Percentiles rank a stretch among this genome's conserved stretches.
phyloP scores from a whole-genome alignment of 2,329 filamentous ascomycete species.

The Daldinia sp. region DNA sequence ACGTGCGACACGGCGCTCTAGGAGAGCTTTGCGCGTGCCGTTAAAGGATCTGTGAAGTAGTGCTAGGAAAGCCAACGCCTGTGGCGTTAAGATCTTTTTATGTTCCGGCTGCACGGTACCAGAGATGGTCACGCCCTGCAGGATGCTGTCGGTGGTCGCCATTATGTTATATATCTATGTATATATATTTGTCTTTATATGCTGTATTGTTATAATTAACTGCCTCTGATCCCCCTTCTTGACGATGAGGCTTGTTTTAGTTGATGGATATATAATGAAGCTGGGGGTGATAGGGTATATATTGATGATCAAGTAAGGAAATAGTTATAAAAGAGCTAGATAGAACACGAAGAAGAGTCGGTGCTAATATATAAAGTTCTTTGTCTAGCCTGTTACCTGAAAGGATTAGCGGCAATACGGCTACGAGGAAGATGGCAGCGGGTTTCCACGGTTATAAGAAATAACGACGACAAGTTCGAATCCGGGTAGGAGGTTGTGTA shows the following conservation, averaged over 20 bases:
- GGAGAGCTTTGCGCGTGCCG: slow-evolving; percentile 83
- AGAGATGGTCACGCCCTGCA: slow-evolving; percentile 89
- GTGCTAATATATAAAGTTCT: slow-evolving; percentile 35
- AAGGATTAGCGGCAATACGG: slow-evolving; percentile 24
- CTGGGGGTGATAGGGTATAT: slow-evolving; percentile 32
- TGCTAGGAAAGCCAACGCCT: slow-evolving; percentile 91
- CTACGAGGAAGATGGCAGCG: slow-evolving; percentile 22
- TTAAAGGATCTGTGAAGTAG: slow-evolving; percentile 97
- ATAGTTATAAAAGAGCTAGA: slow-evolving; percentile 10
- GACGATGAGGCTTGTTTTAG: not conserved
- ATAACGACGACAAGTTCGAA: slow-evolving; percentile 29
- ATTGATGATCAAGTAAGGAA: slow-evolving; percentile 17
- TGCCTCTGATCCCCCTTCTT: not conserved
- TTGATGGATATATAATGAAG: slow-evolving; percentile 2
- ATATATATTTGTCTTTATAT: not conserved
- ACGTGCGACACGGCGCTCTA: slow-evolving; percentile 86
- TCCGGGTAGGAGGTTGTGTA: slow-evolving; percentile 27
- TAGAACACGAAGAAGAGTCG: slow-evolving; percentile 13
- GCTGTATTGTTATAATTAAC: slow-evolving; percentile 10
- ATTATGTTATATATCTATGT: slow-evolving; percentile 59
- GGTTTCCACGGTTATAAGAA: slow-evolving; percentile 39
- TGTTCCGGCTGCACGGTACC: slow-evolving; percentile 82
- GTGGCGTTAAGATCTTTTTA: slow-evolving; percentile 90
- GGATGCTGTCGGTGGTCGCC: slow-evolving; percentile 79
- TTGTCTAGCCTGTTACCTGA: slow-evolving; percentile 20